Evolutionary conservation across 2,329 filamentous ascomycete species (phyloP).

Genomic region (Pseudocercospora pini-densiflorae): DNA sequence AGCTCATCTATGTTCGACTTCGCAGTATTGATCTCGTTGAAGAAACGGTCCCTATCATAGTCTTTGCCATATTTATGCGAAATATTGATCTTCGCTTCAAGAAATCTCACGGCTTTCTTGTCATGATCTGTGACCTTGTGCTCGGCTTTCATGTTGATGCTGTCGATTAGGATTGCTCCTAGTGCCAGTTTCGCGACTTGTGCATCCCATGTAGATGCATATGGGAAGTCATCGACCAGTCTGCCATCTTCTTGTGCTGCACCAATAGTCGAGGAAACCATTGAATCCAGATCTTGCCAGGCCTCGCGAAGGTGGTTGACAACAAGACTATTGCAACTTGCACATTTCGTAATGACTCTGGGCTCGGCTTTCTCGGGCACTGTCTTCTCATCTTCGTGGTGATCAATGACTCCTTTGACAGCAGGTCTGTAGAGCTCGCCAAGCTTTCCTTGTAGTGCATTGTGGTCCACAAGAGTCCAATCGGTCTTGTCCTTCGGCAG

Average conservation of each 20-base stretch:
- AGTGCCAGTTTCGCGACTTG: slow-evolving; percentile 70
- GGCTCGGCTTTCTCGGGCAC: slow-evolving; percentile 57
- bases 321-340: slow-evolving; percentile 75
- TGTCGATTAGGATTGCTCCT: slow-evolving; percentile 75
- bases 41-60: slow-evolving; percentile 64
- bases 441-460: slow-evolving; percentile 68
- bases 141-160: slow-evolving; percentile 61
- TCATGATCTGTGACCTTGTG: slow-evolving; percentile 71
- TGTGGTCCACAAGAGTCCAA: slow-evolving; percentile 83
- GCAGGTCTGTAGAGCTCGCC: slow-evolving; percentile 55
- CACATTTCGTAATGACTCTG: slow-evolving; percentile 67
- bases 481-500: slow-evolving; percentile 61
- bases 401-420: slow-evolving; percentile 73
- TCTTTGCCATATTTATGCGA: slow-evolving; percentile 38
- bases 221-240: slow-evolving; percentile 41
- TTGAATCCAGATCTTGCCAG: slow-evolving; percentile 60
- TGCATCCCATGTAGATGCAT: slow-evolving; percentile 53
- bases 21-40: slow-evolving; percentile 62
- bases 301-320: slow-evolving; percentile 60
- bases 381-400: slow-evolving; percentile 73
- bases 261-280: slow-evolving; percentile 44
- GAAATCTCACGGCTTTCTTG: slow-evolving; percentile 59
- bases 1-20: slow-evolving; percentile 70
- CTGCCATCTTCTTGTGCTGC: slow-evolving; percentile 47
- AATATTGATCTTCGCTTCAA: slow-evolving; percentile 59